Percentiles rank a stretch among this genome's conserved stretches.
phyloP scores from a whole-genome alignment of 163 green algal species.

The Smithsoniella earleae region DNA sequence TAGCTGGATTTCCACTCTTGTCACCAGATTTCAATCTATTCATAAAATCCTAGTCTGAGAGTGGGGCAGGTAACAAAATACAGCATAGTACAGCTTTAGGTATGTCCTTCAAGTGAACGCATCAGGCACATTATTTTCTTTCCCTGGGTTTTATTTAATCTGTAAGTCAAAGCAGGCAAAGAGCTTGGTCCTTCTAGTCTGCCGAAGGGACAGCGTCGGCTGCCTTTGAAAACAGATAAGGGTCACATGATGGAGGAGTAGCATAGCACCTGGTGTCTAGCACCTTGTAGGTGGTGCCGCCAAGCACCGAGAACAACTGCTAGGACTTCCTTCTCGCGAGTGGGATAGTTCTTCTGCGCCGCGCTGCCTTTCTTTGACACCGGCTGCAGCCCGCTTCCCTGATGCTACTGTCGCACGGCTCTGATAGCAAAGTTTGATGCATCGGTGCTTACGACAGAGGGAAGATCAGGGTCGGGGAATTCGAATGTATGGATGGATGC shows the following conservation, averaged over 20 bases:
- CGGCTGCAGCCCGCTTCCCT: slow-evolving; percentile 3
- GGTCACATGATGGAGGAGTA: slow-evolving; percentile 44
- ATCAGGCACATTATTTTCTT: slow-evolving; percentile 39
- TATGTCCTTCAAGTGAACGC: slow-evolving; percentile 37
- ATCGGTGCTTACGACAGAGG: slow-evolving; percentile 32
- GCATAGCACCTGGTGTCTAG: slow-evolving; percentile 33
- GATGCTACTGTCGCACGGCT: slow-evolving; percentile 33
- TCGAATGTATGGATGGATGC: not conserved
- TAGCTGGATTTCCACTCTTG: not conserved
- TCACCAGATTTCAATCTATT: slow-evolving; percentile 11
- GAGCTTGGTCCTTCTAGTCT: slow-evolving; percentile 37
- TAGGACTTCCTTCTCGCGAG: slow-evolving; percentile 36
- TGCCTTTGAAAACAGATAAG: slow-evolving; percentile 40
- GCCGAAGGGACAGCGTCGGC: slow-evolving; percentile 34
- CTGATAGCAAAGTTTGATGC: slow-evolving; percentile 31
- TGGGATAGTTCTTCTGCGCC: slow-evolving; percentile 42
- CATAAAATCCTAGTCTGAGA: not conserved
- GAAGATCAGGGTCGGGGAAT: not conserved
- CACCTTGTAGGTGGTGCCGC: slow-evolving; percentile 35
- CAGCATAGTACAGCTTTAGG: not conserved
- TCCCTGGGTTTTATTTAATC: slow-evolving; percentile 36
- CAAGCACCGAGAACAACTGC: slow-evolving; percentile 35
- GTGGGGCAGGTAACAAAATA: slow-evolving; percentile 1
- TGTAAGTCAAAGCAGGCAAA: slow-evolving; percentile 30
- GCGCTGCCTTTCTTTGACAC: slow-evolving; percentile 33